Evolutionary conservation across 2,329 filamentous ascomycete species (phyloP).

Genomic region (Zopfia rhizophila): DNA sequence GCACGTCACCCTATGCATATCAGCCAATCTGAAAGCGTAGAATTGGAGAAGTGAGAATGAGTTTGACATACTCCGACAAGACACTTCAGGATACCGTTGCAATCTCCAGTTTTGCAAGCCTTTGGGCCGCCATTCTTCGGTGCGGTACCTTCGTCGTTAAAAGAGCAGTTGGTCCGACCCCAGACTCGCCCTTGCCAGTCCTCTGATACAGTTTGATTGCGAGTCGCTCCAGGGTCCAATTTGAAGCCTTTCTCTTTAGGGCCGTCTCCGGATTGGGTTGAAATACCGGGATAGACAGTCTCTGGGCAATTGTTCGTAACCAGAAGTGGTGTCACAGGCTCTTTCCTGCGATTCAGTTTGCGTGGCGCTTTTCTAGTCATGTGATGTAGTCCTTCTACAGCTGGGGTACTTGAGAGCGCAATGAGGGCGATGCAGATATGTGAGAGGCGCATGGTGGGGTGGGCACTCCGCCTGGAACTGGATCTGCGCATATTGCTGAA

Average conservation of each 20-base stretch:
- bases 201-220: conserved; percentile 71
- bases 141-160: conserved; percentile 71
- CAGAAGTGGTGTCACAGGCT: conserved; percentile 64
- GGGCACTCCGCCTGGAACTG: conserved; percentile 13
- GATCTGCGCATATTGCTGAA: conserved; percentile 29
- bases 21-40: too few species aligned
- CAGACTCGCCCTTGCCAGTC: conserved; percentile 86
- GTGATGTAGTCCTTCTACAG: conserved; percentile 43
- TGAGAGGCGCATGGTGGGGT: conserved; percentile 18
- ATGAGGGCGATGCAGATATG: conserved; percentile 36
- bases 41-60: not conserved
- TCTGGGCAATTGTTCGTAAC: conserved; percentile 78
- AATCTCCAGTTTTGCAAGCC: conserved; percentile 81
- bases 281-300: conserved; percentile 79
- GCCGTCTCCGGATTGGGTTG: conserved; percentile 76
- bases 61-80: conserved; percentile 69
- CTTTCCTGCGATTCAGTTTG: conserved; percentile 41
- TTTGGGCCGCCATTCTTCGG: conserved; percentile 58
- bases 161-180: conserved; percentile 86
- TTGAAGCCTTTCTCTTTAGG: conserved; percentile 76
- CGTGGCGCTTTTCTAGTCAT: conserved; percentile 44
- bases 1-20: conserved; percentile 71
- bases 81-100: conserved; percentile 75
- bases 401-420: conserved; percentile 31
- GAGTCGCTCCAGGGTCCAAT: conserved; percentile 67